phyloP scores from a whole-genome alignment of 75 land plant genomes.

The Isoetes taiwanensis region DNA sequence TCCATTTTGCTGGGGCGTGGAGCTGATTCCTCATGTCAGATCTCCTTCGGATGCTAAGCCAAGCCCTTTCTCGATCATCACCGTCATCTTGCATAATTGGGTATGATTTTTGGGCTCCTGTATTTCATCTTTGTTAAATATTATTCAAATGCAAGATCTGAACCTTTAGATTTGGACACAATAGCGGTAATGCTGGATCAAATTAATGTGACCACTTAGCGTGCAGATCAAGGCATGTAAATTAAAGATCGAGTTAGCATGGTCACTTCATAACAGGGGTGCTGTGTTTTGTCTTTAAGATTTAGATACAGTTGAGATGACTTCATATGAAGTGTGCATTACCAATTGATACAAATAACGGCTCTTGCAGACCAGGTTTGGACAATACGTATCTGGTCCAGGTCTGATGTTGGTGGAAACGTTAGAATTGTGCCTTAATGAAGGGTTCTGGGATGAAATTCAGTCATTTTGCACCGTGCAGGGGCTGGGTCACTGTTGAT shows the following conservation, averaged over 20 bases:
- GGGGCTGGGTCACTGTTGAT: constrained; percentile 59
- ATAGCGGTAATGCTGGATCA: too few relatives aligned
- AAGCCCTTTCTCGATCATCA: constrained; percentile 90
- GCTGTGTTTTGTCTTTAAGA: too few relatives aligned
- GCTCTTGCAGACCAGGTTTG: constrained; percentile 60
- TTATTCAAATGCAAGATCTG: not conserved
- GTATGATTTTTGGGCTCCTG: constrained; percentile 5
- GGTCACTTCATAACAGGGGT: too few relatives aligned
- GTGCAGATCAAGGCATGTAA: too few relatives aligned
- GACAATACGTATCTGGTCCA: constrained; percentile 54
- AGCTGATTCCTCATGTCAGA: constrained; percentile 59
- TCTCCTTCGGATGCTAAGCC: constrained; percentile 55
- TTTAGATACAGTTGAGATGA: not conserved
- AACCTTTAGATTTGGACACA: too few relatives aligned
- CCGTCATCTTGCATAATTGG: constrained; percentile 68
- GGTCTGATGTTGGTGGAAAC: constrained; percentile 76
- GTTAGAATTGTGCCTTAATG: constrained; percentile 41
- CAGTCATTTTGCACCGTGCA: constrained; percentile 13
- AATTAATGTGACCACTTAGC: too few relatives aligned
- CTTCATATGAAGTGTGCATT: not conserved
- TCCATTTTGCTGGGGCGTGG: constrained; percentile 38
- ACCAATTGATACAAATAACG: not conserved
- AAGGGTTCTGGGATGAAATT: not conserved
- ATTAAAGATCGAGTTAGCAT: too few relatives aligned
- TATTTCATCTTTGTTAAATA: not conserved